phyloP scores from a whole-genome alignment of 2,329 filamentous ascomycete genomes.

The Nemania sp. region DNA sequence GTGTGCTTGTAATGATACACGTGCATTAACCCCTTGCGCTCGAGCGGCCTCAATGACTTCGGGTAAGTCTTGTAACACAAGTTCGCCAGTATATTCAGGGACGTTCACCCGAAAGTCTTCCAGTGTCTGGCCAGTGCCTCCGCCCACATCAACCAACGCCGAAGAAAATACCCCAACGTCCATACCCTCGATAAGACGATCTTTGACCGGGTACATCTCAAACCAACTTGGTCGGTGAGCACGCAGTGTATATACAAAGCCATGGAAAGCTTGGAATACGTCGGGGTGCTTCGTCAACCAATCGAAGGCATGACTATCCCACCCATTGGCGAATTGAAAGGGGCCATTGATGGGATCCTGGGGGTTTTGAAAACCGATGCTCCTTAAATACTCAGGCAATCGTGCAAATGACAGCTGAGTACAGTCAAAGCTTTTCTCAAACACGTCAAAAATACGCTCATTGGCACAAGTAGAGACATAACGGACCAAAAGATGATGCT shows the following conservation, averaged over 20 bases:
- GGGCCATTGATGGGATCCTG: conserved; percentile 31
- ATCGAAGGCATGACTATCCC: conserved; percentile 22
- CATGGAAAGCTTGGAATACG: conserved; percentile 39
- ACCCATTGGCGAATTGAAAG: conserved; percentile 37
- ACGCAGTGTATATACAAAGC: conserved; percentile 33
- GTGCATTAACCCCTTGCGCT: conserved; percentile 1
- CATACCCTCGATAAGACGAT: conserved; percentile 23
- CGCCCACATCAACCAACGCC: conserved; percentile 39
- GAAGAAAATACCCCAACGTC: conserved; percentile 20
- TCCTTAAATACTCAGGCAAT: conserved; percentile 36
- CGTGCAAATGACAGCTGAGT: conserved; percentile 32
- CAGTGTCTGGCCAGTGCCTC: conserved; percentile 36
- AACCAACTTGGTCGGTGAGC: conserved; percentile 29
- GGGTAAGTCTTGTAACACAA: conserved; percentile 38
- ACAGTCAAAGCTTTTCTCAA: conserved; percentile 33
- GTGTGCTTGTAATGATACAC: conserved; percentile 36
- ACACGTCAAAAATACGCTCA: too few species aligned
- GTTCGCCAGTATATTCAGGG: conserved; percentile 29
- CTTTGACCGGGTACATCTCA: conserved; percentile 33
- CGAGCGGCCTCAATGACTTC: conserved; percentile 29
- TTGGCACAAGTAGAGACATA: background rate
- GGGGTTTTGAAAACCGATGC: conserved; percentile 33
- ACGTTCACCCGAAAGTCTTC: conserved; percentile 25
- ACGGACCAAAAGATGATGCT: conserved; percentile 37
- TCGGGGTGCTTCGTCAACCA: conserved; percentile 37